Conservation (phyloP, 345 rosid genomes). For the Gossypium anomalum region DNA sequence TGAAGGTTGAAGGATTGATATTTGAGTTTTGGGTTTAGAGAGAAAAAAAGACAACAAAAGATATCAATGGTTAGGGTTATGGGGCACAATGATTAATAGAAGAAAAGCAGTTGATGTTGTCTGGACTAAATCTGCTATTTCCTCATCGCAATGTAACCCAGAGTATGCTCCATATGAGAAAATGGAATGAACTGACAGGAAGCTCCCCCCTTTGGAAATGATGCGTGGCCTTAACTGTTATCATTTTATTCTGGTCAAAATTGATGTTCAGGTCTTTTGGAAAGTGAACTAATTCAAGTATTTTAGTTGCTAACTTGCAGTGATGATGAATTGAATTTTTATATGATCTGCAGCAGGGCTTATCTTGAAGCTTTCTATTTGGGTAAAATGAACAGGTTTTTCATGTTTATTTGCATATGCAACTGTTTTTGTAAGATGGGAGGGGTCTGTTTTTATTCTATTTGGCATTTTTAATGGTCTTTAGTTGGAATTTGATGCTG, state of each 20-base stretch:
- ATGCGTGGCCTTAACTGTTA: not conserved
- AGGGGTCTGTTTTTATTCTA: not conserved
- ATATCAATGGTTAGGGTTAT: too few species aligned
- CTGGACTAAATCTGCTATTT: conserved; percentile 26
- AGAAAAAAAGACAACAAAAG: too few species aligned
- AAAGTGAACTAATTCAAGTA: not conserved
- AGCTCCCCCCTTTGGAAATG: not conserved
- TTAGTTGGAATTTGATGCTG: not conserved
- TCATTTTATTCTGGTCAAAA: not conserved
- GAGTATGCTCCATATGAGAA: conserved; percentile 7
- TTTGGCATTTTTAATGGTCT: not conserved
- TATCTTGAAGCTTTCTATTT: not conserved
- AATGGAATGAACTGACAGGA: conserved; percentile 1
- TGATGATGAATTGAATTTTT: not conserved
- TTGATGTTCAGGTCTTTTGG: not conserved
- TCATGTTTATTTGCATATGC: not conserved
- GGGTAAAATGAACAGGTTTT: not conserved
- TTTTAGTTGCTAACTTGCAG: not conserved
- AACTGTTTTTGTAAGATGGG: not conserved
- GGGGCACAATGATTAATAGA: too few species aligned
- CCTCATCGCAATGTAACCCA: not conserved
- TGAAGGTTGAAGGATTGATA: too few species aligned
- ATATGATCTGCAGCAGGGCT: not conserved
- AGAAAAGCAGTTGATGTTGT: not conserved
- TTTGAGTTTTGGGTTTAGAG: too few species aligned